Evolutionary conservation across 1,139 yeast genomes (phyloP).

Genomic region (Saccharomyces hybrid): DNA sequence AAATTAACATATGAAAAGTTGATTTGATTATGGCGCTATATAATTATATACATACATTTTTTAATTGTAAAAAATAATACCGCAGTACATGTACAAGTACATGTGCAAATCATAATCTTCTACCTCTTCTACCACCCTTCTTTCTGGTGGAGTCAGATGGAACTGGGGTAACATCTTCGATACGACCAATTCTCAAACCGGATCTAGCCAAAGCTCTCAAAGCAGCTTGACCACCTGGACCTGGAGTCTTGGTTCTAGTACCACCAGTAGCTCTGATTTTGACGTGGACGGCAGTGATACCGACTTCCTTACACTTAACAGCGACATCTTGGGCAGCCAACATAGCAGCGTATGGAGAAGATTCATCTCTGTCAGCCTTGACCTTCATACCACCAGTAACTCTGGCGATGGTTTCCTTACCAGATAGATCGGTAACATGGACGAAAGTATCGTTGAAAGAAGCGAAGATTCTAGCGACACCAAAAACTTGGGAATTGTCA

Average conservation of each 20-base stretch:
- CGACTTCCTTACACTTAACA: constrained; percentile 98
- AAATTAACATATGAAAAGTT: background rate
- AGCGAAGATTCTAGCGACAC: constrained; percentile 99
- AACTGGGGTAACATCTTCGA: constrained; percentile 99
- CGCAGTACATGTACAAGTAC: background rate
- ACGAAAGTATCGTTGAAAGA: constrained; percentile 99
- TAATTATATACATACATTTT: background rate
- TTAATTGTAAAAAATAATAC: background rate
- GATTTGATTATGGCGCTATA: background rate
- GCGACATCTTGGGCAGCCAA: constrained; percentile 99
- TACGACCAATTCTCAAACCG: constrained; percentile 99
- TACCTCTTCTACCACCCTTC: constrained; percentile 99
- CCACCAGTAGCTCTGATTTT: constrained; percentile 99
- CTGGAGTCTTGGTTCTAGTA: constrained; percentile 99
- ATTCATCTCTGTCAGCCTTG: constrained; percentile 99
- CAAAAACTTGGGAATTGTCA: constrained; percentile 97
- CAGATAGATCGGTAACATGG: constrained; percentile 98
- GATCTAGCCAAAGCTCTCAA: constrained; percentile 99
- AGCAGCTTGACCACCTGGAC: constrained; percentile 99
- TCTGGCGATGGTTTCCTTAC: constrained; percentile 99
- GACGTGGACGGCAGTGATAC: constrained; percentile 98
- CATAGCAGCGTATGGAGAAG: constrained; percentile 99
- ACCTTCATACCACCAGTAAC: constrained; percentile 99
- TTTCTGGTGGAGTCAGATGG: constrained; percentile 99
- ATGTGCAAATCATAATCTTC: constrained; percentile 73